Percentiles rank a stretch among this genome's conserved stretches.
These are phyloP conservation scores for Teunomyces gatunensis DNA, from an alignment of 805 yeast genomes.

Conservation along the genomic window DNA sequence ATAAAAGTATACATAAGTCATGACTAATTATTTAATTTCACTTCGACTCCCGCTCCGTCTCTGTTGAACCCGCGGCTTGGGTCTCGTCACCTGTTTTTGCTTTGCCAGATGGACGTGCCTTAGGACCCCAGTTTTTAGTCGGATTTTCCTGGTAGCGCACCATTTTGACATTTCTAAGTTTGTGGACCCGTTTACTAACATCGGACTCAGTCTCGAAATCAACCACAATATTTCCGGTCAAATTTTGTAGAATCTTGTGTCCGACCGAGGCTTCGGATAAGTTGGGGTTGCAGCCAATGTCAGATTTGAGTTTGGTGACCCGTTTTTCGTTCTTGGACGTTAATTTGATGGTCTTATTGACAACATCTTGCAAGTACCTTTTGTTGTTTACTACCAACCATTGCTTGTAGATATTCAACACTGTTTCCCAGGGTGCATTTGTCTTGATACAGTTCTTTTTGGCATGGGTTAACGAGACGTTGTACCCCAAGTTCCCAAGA, in stretches of 20 bases:
- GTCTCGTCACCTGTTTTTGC: not conserved
- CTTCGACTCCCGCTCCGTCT: not conserved
- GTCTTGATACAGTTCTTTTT: constrained; percentile 84
- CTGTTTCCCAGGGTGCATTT: constrained; percentile 77
- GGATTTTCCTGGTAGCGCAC: constrained; percentile 93
- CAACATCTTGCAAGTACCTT: constrained; percentile 21
- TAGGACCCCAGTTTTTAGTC: constrained; percentile 96
- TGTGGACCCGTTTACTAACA: constrained; percentile 54
- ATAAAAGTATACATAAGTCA: not conserved
- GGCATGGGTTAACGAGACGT: constrained; percentile 87
- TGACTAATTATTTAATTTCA: not conserved
- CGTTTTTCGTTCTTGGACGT: constrained; percentile 9
- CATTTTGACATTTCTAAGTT: constrained; percentile 70
- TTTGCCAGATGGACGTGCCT: constrained; percentile 58
- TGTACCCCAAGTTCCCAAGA: constrained; percentile 76
- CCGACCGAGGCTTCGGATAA: constrained; percentile 47
- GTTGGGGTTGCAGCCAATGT: constrained; percentile 40
- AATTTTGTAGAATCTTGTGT: constrained; percentile 49
- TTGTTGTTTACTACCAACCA: constrained; percentile 46
- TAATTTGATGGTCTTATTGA: constrained; percentile 11
- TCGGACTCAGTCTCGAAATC: constrained; percentile 58
- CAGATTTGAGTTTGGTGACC: constrained; percentile 21
- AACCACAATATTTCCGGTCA: constrained; percentile 27
- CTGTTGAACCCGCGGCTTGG: not conserved
- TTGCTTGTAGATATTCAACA: constrained; percentile 70